Evolutionary conservation across 169 alveolate genomes (phyloP), one percentile per base, ranked within the genome.

Genomic region (Amoebophrya sp.): DNA sequence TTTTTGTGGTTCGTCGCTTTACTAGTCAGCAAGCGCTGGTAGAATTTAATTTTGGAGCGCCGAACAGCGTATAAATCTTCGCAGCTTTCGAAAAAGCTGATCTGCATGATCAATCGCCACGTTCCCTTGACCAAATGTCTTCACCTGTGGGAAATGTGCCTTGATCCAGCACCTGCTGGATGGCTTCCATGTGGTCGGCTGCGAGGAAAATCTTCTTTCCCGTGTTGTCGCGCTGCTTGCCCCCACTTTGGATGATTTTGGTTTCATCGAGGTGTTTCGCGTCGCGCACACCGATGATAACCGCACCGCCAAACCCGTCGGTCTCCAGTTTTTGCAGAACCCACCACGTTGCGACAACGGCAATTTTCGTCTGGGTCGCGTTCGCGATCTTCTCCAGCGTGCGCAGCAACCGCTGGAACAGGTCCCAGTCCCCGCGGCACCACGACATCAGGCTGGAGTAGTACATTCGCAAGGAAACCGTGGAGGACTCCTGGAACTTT

Each of bases 291-390:
- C 83, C 83, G 35, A 66, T 25, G 18, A 66, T 66, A 2, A 66
- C 83, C 35, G 83, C 83, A 25, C 83, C 83, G 35, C 83, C 83
- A 25, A 7, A 66, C 32, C 39, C 83, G 29, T 66, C 83, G 35
- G 83, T 66, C 83, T 66, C 83, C 35, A 66, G 35, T n/a, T 66
- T 66, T n/a, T 66, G 83, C 83, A 66, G 35, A 2, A 66, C 83
- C 83, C 83, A 66, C 83, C 83, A 66, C 29, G 83, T 25, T 7
- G 83, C 83, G 35, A 66, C 35, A 3, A 25, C 18, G 35, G 83
- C 83, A 25, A 66, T 66, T 3, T 18, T 66, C 35, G 32, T n/a
- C 66, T 18, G 66, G 7, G 7, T 47, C 18, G 7, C 18, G 32
- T 66, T 66, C 35, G 83, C 83, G 38, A 66, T n/a, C 83, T 25